A percentile compares a stretch with the other conserved stretches of the same genome.
These are phyloP conservation scores for Zymoseptoria ardabiliae DNA, from an alignment of 2,329 filamentous ascomycete species.

Conservation along the genomic window DNA sequence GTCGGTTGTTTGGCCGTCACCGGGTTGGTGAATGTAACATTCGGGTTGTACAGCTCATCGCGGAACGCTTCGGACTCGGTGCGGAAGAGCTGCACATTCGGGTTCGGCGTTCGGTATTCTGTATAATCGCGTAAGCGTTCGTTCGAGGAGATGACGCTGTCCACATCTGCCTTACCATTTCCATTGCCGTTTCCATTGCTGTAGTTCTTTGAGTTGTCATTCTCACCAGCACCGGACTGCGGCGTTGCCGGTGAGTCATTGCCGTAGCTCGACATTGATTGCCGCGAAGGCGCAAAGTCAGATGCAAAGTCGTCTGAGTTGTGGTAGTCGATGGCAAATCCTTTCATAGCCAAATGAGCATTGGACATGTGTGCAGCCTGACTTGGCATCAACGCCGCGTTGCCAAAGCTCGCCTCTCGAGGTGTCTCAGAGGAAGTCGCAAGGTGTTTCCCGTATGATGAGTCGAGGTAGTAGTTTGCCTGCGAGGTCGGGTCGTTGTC, in stretches of 20 bases:
- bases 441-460: constrained; percentile 45
- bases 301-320: constrained; percentile 43
- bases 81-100: constrained; percentile 63
- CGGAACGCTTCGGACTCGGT: constrained; percentile 80
- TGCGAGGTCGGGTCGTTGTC: constrained; percentile 39
- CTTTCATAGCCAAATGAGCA: constrained; percentile 55
- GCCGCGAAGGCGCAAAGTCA: constrained; percentile 47
- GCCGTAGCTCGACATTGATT: constrained; percentile 54
- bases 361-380: constrained; percentile 32
- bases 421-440: constrained; percentile 51
- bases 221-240: constrained; percentile 43
- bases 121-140: constrained; percentile 58
- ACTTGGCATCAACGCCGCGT: constrained; percentile 25
- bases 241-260: constrained; percentile 56
- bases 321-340: constrained; percentile 48
- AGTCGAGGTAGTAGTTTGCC: constrained; percentile 31
- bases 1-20: constrained; percentile 41
- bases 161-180: constrained; percentile 45
- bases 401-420: constrained; percentile 43
- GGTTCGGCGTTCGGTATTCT: constrained; percentile 31
- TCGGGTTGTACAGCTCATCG: constrained; percentile 77
- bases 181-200: constrained; percentile 34
- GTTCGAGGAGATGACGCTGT: constrained; percentile 33
- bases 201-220: constrained; percentile 46
- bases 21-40: constrained; percentile 49